phyloP scores from a whole-genome alignment of 1,139 yeast species.

The Taphrina communis region DNA sequence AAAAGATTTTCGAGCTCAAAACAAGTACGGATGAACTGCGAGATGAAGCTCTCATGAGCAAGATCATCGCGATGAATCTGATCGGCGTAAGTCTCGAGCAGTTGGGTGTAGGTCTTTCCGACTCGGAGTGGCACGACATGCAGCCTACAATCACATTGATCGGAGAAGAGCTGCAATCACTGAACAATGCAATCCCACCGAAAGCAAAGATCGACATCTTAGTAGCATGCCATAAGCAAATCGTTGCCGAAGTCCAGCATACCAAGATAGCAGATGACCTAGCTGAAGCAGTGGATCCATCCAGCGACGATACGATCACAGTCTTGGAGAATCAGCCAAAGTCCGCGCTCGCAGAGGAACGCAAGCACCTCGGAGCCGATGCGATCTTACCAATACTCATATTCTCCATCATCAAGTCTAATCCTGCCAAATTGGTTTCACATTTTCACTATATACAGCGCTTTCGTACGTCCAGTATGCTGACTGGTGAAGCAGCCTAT shows the following conservation, averaged over 20 bases:
- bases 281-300: not conserved
- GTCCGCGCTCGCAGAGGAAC: not conserved
- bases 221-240: constrained; percentile 41
- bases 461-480: constrained; percentile 58
- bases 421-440: constrained; percentile 57
- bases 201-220: constrained; percentile 41
- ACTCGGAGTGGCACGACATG: constrained; percentile 26
- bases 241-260: constrained; percentile 39
- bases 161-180: constrained; percentile 30
- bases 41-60: constrained; percentile 41
- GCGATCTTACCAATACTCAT: constrained; percentile 63
- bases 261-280: constrained; percentile 28
- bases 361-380: constrained; percentile 54
- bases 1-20: constrained; percentile 41
- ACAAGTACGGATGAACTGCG: constrained; percentile 41
- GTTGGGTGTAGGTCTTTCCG: constrained; percentile 34
- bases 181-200: constrained; percentile 41
- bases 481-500: constrained; percentile 61
- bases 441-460: constrained; percentile 62
- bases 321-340: not conserved
- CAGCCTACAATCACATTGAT: constrained; percentile 33
- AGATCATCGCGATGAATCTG: constrained; percentile 34
- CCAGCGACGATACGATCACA: constrained; percentile 8
- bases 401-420: constrained; percentile 57
- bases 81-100: constrained; percentile 38